Evolutionary conservation across 495 filamentous ascomycete genomes (phyloP).

Genomic region (Penicillium psychrofluorescens): DNA sequence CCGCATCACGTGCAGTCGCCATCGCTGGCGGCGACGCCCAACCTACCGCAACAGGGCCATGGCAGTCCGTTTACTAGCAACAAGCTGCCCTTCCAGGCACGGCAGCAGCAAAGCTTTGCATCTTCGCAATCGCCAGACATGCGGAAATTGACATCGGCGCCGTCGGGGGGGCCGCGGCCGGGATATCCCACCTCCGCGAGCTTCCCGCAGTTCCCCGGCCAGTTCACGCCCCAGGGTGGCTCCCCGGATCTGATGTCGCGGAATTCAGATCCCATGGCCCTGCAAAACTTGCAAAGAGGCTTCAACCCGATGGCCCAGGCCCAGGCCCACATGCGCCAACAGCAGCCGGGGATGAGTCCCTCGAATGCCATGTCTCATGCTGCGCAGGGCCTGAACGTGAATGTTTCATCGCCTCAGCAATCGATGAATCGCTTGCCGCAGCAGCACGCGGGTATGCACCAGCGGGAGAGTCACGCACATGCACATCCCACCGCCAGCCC

Average conservation of each 20-base stretch:
- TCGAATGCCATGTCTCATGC: constrained; percentile 22
- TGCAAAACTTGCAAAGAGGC: constrained; percentile 28
- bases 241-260: constrained; percentile 29
- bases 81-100: constrained; percentile 20
- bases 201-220: constrained; percentile 24
- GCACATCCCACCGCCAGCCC: constrained; percentile 14
- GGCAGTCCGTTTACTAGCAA: constrained; percentile 18
- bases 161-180: constrained; percentile 24
- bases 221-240: constrained; percentile 22
- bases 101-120: constrained; percentile 22
- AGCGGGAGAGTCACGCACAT: constrained; percentile 16
- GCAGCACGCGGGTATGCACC: constrained; percentile 14
- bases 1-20: constrained; percentile 27
- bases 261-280: constrained; percentile 21
- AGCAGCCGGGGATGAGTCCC: constrained; percentile 22
- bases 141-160: constrained; percentile 31
- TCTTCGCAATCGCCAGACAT: constrained; percentile 27
- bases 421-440: constrained; percentile 26
- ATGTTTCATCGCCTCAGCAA: constrained; percentile 31
- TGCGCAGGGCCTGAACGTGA: constrained; percentile 20
- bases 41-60: constrained; percentile 18
- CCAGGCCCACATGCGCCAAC: constrained; percentile 13
- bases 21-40: constrained; percentile 19
- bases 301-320: constrained; percentile 30
- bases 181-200: constrained; percentile 25